Conservation (phyloP, 805 yeast species). For the Monosporozyma aquatica region DNA sequence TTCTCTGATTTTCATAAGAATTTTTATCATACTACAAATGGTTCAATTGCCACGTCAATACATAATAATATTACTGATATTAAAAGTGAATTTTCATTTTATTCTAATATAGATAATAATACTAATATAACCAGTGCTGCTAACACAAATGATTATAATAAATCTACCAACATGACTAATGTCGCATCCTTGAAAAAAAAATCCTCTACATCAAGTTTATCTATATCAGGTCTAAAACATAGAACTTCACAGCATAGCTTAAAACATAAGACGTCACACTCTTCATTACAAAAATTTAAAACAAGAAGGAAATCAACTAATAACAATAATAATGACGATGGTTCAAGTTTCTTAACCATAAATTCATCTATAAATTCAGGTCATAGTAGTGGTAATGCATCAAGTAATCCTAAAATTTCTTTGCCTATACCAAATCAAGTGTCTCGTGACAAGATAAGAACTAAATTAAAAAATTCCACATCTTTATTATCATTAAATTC, state of each 20-base stretch:
- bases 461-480: constrained; percentile 39
- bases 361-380: constrained; percentile 5
- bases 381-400: constrained; percentile 4
- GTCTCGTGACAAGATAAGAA: constrained; percentile 45
- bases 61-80: neutral
- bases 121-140: neutral
- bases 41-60: neutral
- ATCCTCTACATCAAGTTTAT: constrained; percentile 19
- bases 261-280: constrained; percentile 29
- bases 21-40: constrained; percentile 4
- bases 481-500: constrained; percentile 26
- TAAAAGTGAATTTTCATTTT: constrained; percentile 2
- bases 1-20: constrained; percentile 22
- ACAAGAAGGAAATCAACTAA: constrained; percentile 23
- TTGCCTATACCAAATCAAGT: constrained; percentile 49
- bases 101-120: neutral
- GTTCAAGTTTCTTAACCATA: constrained; percentile 5
- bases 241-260: constrained; percentile 18
- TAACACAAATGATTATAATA: constrained; percentile 1
- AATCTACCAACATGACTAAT: too few species aligned
- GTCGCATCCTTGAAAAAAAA: constrained; percentile 10
- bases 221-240: constrained; percentile 16
- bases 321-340: constrained; percentile 13
- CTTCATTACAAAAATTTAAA: constrained; percentile 25
- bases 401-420: constrained; percentile 35